phyloP scores from a whole-genome alignment of 1,139 yeast species.

The Yamadazyma triangularis region DNA sequence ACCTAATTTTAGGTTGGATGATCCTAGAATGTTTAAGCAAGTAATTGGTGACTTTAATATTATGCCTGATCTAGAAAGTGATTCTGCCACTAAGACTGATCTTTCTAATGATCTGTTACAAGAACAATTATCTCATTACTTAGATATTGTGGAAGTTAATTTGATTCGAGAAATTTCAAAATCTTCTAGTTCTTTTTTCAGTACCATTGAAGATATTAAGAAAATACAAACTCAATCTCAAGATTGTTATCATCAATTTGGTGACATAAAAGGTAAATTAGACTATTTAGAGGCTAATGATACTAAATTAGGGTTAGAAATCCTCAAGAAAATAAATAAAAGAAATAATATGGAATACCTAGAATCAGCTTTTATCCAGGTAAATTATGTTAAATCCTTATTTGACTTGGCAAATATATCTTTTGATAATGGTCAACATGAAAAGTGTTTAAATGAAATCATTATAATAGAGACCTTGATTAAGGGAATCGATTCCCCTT shows the following conservation, averaged over 20 bases:
- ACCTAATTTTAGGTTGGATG: constrained; percentile 72
- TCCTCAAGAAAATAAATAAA: constrained; percentile 50
- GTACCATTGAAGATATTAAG: constrained; percentile 74
- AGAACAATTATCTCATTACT: constrained; percentile 74
- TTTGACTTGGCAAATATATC: constrained; percentile 51
- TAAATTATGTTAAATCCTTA: constrained; percentile 44
- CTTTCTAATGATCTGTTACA: constrained; percentile 57
- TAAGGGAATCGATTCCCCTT: constrained; percentile 29
- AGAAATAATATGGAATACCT: constrained; percentile 58
- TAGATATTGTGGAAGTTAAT: constrained; percentile 81
- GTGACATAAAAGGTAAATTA: constrained; percentile 40
- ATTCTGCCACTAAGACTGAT: constrained; percentile 7
- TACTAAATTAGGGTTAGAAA: constrained; percentile 48
- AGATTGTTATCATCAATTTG: constrained; percentile 45
- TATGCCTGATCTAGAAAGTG: constrained; percentile 17
- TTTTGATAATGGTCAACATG: constrained; percentile 37
- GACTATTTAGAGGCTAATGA: constrained; percentile 43
- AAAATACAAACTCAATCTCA: constrained; percentile 56
- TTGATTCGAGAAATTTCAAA: constrained; percentile 78
- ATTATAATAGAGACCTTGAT: constrained; percentile 55
- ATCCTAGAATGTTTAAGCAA: constrained; percentile 76
- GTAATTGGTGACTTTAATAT: constrained; percentile 58
- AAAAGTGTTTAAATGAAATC: constrained; percentile 47
- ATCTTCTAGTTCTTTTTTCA: constrained; percentile 80
- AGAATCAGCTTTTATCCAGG: constrained; percentile 64